Evolutionary conservation across 106 monocot species (phyloP).

Genomic region (Posidonia australis): DNA sequence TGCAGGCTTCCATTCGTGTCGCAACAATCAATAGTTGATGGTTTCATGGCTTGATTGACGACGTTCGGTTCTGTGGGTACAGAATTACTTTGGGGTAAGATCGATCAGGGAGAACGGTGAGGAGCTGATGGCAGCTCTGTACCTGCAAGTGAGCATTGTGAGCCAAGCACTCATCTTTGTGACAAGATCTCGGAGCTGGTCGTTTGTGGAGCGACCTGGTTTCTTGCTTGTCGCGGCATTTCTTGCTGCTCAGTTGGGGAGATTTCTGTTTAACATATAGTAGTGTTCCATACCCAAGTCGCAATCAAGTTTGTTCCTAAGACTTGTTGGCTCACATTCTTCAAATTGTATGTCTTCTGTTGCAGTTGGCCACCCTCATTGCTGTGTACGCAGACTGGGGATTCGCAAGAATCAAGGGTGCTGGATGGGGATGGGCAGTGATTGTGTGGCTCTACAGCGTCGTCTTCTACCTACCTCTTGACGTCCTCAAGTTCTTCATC

Average conservation of each 20-base stretch:
- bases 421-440: constrained; percentile 24
- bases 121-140: constrained; percentile 12
- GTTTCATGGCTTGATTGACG: too few relatives aligned
- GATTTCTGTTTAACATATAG: too few relatives aligned
- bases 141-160: constrained; percentile 30
- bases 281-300: too few relatives aligned
- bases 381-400: constrained; percentile 15
- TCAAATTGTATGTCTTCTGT: not conserved
- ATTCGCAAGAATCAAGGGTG: constrained; percentile 13
- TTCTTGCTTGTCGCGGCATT: constrained; percentile 14
- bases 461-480: constrained; percentile 20
- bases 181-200: constrained; percentile 19
- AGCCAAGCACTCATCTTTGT: constrained; percentile 27
- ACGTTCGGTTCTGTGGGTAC: not conserved
- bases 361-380: constrained; percentile 11
- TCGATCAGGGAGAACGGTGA: constrained; percentile 9
- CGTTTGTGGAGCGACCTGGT: constrained; percentile 19
- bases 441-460: constrained; percentile 21
- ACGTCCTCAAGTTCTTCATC: constrained; percentile 25
- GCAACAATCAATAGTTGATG: too few relatives aligned
- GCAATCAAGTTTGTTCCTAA: not conserved
- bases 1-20: too few relatives aligned
- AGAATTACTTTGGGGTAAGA: constrained; percentile 8
- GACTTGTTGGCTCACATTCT: not conserved
- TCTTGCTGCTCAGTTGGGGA: constrained; percentile 20